These are phyloP conservation scores for Cryphonectria japonica DNA, from an alignment of 2,329 filamentous ascomycete genomes.

Conservation along the genomic window DNA sequence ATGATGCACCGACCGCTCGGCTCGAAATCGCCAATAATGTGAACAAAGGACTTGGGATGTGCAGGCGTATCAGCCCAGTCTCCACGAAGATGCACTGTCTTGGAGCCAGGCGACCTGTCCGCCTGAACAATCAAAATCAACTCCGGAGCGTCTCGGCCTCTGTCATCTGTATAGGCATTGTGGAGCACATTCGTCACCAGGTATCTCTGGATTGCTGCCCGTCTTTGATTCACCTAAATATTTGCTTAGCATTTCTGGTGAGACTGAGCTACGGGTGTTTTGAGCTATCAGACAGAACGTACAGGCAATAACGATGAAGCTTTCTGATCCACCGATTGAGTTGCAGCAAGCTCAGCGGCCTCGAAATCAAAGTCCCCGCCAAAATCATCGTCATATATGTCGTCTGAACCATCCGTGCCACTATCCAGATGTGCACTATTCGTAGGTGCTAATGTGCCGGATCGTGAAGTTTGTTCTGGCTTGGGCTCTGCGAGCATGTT, in stretches of 20 bases:
- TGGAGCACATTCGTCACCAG: slow-evolving; percentile 75
- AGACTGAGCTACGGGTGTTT: slow-evolving; percentile 24
- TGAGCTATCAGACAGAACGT: slow-evolving; percentile 49
- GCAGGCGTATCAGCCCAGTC: slow-evolving; percentile 86
- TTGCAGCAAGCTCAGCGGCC: slow-evolving; percentile 72
- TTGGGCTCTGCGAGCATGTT: slow-evolving; percentile 44
- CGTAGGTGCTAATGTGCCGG: slow-evolving; percentile 16
- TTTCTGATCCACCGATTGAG: slow-evolving; percentile 58
- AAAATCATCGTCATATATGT: slow-evolving; percentile 72
- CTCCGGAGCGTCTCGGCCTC: slow-evolving; percentile 64
- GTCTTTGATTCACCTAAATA: slow-evolving; percentile 66
- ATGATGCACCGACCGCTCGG: slow-evolving; percentile 74
- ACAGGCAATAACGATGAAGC: slow-evolving; percentile 49
- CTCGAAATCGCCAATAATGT: slow-evolving; percentile 82
- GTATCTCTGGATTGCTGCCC: slow-evolving; percentile 83
- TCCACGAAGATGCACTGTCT: slow-evolving; percentile 76
- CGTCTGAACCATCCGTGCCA: slow-evolving; percentile 41
- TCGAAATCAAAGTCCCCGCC: slow-evolving; percentile 76
- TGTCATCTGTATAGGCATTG: slow-evolving; percentile 67
- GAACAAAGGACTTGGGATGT: slow-evolving; percentile 75
- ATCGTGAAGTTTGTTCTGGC: slow-evolving; percentile 33
- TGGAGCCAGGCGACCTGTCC: slow-evolving; percentile 69
- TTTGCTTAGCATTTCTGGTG: slow-evolving; percentile 60
- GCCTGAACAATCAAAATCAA: slow-evolving; percentile 86
- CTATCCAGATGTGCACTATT: slow-evolving; percentile 43